phyloP scores from a whole-genome alignment of 768 basidiomycete genomes.

The Leucocoprinus birnbaumii region DNA sequence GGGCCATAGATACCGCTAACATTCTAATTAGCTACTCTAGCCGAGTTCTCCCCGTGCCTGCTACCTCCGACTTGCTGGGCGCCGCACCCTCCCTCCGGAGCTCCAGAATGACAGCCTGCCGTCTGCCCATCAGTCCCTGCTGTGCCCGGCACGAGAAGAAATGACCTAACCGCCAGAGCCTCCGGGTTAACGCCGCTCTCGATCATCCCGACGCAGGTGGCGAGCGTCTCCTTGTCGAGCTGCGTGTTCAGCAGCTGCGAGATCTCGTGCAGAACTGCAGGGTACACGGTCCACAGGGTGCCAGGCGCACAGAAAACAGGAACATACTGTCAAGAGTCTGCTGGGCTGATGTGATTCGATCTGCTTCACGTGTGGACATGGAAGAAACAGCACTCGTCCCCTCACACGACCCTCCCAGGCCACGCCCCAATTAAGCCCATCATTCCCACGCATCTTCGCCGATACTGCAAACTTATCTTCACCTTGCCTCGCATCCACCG shows the following conservation, averaged over 20 bases:
- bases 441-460: constrained; percentile 22
- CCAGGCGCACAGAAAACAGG: not conserved
- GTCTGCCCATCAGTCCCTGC: constrained; percentile 5
- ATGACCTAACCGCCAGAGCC: constrained; percentile 69
- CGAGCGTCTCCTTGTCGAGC: constrained; percentile 88
- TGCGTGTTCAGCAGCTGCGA: constrained; percentile 86
- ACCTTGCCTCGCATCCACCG: not conserved
- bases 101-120: constrained; percentile 81
- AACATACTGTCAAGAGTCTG: constrained; percentile 69
- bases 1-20: not conserved
- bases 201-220: constrained; percentile 88
- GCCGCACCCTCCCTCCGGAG: constrained; percentile 66
- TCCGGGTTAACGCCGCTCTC: constrained; percentile 92
- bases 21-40: not conserved
- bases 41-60: not conserved
- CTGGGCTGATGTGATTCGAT: constrained; percentile 61
- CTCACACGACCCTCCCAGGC: not conserved
- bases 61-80: constrained; percentile 25
- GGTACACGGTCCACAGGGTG: not conserved
- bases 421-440: not conserved
- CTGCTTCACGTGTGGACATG: constrained; percentile 54
- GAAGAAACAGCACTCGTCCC: not conserved
- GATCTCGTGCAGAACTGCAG: constrained; percentile 77
- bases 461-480: not conserved
- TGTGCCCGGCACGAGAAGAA: constrained; percentile 7